Base-by-base conservation (phyloP, 495 filamentous ascomycete species). In the Trichoderma gamsii region DNA sequence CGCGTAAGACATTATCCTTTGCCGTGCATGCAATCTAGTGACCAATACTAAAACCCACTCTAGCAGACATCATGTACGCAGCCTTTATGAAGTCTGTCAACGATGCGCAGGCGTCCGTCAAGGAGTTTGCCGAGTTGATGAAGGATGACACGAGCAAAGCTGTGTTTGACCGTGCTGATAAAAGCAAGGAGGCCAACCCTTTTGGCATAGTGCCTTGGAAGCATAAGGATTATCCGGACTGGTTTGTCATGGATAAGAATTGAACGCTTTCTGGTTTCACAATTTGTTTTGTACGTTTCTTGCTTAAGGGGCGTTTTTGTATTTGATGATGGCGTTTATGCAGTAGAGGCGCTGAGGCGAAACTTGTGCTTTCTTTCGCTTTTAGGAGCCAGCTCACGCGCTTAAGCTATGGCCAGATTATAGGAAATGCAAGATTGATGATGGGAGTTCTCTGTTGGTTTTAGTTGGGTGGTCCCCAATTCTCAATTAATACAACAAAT, bases 181-280 rank as follows among this genome's bases (percentile, higher is more conserved):
- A 79, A 67, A 84, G 83, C 69, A 77, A 78, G 35, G 75, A 75
- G 64, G 74, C 78, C 29, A 80, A 82, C 61, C 79, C 81, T 0
- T 76, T 76, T 59, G 82, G 80, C 16, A 82, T 85, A 66, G 82
- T 77, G 70, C 77, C 79, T 38, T 86, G 84, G 83, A 74, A 73
- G 25, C 75, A 79, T 4, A 76, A 72, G 25, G 81, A 85, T 11
- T 76, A 85, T 68, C 81, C 83, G 0, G 77, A 81, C 46, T 85
- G 83, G 83, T 72, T 79, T 29, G 43, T 21, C n/a, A 13, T 32
- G 23, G 56, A 61, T 32, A 49, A 44, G 29, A 35, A 64, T 21
- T 41, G 56, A 32, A 61, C 27, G 23, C 56, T 8, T 13, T 29
- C 27, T 29, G 0, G 56, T 35, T 35, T 64, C 41, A 64, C 41